Evolutionary conservation across 108 stramenopile genomes (phyloP).

Genomic region (Discostella stelligeroides): DNA sequence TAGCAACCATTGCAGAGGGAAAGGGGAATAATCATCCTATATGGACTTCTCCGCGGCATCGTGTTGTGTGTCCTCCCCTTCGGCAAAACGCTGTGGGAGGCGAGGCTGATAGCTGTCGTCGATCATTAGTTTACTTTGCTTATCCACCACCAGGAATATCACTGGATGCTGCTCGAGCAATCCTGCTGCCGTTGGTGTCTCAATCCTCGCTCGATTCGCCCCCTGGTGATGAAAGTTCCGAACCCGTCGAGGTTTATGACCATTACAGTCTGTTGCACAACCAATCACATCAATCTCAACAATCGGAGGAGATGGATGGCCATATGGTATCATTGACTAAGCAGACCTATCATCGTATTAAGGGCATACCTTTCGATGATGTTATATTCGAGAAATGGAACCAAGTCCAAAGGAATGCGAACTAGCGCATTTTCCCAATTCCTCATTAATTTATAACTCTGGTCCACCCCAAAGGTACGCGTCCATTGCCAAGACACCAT

Average conservation of each 20-base stretch:
- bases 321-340: neutral
- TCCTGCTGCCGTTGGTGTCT: constrained; percentile 24
- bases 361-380: constrained; percentile 19
- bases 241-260: constrained; percentile 22
- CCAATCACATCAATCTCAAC: constrained; percentile 47
- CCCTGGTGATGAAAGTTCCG: no score
- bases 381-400: constrained; percentile 52
- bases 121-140: constrained; percentile 71
- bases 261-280: constrained; percentile 58
- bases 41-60: constrained; percentile 51
- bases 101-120: constrained; percentile 22
- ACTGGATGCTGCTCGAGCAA: constrained; percentile 34
- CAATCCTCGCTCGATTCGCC: no score
- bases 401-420: constrained; percentile 61
- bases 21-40: neutral
- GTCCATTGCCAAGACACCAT: no score
- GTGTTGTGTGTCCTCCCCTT: constrained; percentile 38
- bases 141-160: constrained; percentile 65
- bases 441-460: no score
- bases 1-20: constrained; percentile 41
- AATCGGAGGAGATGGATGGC: neutral
- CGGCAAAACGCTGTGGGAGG: constrained; percentile 4
- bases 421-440: no score
- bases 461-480: no score
- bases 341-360: constrained; percentile 22